Evolutionary conservation across 73 alveolate species (phyloP).

Genomic region (Uronychia setigera): DNA sequence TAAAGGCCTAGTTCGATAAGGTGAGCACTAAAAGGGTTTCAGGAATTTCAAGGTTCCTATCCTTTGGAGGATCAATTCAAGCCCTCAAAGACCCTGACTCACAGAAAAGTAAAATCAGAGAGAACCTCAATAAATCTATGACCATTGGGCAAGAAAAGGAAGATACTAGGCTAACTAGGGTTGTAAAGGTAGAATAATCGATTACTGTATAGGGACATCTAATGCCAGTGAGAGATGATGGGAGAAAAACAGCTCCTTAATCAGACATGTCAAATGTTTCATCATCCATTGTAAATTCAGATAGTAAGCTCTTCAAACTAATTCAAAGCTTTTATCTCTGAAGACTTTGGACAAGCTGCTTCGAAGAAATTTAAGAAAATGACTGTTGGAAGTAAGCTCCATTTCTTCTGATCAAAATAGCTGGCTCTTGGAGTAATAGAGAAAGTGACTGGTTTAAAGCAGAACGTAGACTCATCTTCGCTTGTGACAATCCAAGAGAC

Average conservation of each 20-base stretch:
- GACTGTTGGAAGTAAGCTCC: background rate
- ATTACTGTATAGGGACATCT: background rate
- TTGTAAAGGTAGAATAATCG: background rate
- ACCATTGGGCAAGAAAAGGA: background rate
- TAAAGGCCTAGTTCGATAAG: background rate
- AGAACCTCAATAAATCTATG: background rate
- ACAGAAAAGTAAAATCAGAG: background rate
- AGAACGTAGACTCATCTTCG: conserved; percentile 36
- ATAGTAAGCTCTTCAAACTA: too few species aligned
- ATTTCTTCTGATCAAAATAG: background rate
- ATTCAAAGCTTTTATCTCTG: background rate
- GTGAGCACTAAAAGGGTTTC: background rate
- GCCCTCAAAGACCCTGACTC: background rate
- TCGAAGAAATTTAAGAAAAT: background rate
- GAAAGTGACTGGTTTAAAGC: conserved; percentile 45
- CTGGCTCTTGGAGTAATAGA: conserved; percentile 40
- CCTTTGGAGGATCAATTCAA: background rate
- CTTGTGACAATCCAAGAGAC: background rate
- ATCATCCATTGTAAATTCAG: too few species aligned
- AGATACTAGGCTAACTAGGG: background rate
- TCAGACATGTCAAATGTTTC: too few species aligned
- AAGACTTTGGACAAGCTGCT: background rate
- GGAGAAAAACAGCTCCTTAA: too few species aligned
- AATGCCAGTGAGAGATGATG: background rate
- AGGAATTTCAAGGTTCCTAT: background rate